Percentiles rank a stretch among this genome's conserved stretches.
Conservation (phyloP, 2,329 filamentous ascomycete genomes). For the Uncinocarpus reesii region DNA sequence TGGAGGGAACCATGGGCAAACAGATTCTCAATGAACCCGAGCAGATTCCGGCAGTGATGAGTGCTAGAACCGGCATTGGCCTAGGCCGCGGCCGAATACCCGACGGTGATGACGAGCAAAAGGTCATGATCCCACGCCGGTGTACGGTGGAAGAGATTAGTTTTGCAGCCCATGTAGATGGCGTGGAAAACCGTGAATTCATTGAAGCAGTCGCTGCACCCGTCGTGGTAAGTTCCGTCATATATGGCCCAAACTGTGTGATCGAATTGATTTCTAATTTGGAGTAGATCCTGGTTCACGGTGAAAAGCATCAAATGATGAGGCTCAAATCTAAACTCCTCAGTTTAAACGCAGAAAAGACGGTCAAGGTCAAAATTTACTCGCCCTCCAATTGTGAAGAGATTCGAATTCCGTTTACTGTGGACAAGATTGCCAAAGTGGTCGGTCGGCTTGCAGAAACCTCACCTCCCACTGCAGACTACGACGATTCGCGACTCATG, state of each 20-base stretch:
- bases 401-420: slow-evolving; percentile 85
- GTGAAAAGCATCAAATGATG: slow-evolving; percentile 97
- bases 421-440: slow-evolving; percentile 91
- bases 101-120: slow-evolving; percentile 60
- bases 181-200: slow-evolving; percentile 89
- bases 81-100: slow-evolving; percentile 50
- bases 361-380: slow-evolving; percentile 78
- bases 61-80: slow-evolving; percentile 48
- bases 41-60: slow-evolving; percentile 89
- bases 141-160: slow-evolving; percentile 92
- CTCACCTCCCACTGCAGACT: slow-evolving; percentile 49
- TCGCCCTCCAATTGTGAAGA: slow-evolving; percentile 93
- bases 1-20: slow-evolving; percentile 97
- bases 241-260: not conserved
- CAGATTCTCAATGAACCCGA: slow-evolving; percentile 91
- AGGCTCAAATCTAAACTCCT: slow-evolving; percentile 88
- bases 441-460: slow-evolving; percentile 85
- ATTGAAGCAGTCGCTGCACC: slow-evolving; percentile 89
- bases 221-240: slow-evolving; percentile 64
- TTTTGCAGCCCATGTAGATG: slow-evolving; percentile 94
- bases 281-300: slow-evolving; percentile 78
- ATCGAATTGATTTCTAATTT: not conserved
- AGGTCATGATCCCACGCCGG: slow-evolving; percentile 79
- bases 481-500: slow-evolving; percentile 52
- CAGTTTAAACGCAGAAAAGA: slow-evolving; percentile 75